Conservation (phyloP, 306 rosid genomes). For the Canavalia ensiformis region DNA sequence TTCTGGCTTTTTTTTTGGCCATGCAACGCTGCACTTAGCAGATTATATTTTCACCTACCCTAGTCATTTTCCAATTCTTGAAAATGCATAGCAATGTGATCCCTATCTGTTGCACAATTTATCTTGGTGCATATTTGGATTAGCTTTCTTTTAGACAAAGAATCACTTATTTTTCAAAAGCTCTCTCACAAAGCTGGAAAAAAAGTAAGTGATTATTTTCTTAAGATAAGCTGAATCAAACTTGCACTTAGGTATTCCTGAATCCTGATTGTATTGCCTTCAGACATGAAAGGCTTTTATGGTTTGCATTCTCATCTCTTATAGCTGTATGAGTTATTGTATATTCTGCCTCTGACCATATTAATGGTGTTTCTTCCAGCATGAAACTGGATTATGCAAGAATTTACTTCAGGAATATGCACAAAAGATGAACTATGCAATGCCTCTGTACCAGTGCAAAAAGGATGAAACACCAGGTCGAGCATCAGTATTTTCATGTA, state of each 20-base stretch:
- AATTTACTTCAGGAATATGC: conserved; percentile 99
- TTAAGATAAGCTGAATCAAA: no score
- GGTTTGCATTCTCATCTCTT: conserved; percentile 31
- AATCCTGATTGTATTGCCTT: conserved; percentile 34
- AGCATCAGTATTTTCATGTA: conserved; percentile 67
- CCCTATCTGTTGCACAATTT: not conserved
- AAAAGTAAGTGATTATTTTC: no score
- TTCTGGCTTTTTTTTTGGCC: not conserved
- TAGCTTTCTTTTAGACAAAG: no score
- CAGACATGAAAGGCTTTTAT: not conserved
- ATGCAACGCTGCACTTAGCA: not conserved
- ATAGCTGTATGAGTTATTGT: conserved; percentile 21
- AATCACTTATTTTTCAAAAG: no score
- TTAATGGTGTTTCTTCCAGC: conserved; percentile 62
- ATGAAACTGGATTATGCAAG: conserved; percentile 97
- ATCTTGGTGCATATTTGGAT: not conserved
- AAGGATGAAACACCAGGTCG: conserved; percentile 71
- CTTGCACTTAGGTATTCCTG: no score
- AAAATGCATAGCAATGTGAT: not conserved
- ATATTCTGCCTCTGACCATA: conserved; percentile 43
- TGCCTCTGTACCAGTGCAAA: conserved; percentile 78
- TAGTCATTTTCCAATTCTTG: not conserved
- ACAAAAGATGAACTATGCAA: conserved; percentile 95
- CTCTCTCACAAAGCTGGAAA: no score
- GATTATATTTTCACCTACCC: conserved; percentile 23